Conservation (phyloP, 2,329 filamentous ascomycete genomes). For the Xenosphaeropsis pyriputrescens region DNA sequence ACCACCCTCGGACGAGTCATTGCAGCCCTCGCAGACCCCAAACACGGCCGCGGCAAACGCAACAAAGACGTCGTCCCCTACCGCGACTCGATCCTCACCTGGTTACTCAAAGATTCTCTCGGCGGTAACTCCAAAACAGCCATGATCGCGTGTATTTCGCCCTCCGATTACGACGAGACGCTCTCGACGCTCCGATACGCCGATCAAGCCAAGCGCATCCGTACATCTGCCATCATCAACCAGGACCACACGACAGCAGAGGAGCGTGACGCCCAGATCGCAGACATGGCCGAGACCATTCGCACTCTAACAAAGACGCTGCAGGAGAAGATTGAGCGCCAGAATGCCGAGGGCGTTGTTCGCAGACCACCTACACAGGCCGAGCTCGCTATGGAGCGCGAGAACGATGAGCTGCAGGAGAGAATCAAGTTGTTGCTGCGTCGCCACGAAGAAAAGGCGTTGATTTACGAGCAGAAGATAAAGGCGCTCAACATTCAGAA, state of each 20-base stretch:
- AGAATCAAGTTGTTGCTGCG: constrained; percentile 81
- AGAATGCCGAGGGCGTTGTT: too few species aligned
- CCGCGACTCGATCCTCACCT: constrained; percentile 68
- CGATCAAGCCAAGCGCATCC: constrained; percentile 94
- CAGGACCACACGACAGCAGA: constrained; percentile 87
- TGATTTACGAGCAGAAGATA: constrained; percentile 90
- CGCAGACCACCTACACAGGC: too few species aligned
- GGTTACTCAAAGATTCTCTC: constrained; percentile 89
- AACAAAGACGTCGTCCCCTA: constrained; percentile 73
- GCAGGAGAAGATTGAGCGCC: constrained; percentile 42
- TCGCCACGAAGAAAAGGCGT: constrained; percentile 85
- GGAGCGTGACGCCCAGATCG: constrained; percentile 86
- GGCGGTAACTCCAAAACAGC: constrained; percentile 97
- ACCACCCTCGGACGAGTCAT: constrained; percentile 94
- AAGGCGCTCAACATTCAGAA: constrained; percentile 80
- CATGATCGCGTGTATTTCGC: constrained; percentile 97
- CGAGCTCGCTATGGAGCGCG: constrained; percentile 38
- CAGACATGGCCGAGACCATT: constrained; percentile 91
- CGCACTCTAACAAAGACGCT: constrained; percentile 67
- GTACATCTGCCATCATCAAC: constrained; percentile 87
- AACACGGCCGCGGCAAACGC: constrained; percentile 45
- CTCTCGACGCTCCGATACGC: constrained; percentile 92
- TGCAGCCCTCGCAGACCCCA: constrained; percentile 65
- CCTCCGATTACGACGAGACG: constrained; percentile 93
- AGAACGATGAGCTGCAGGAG: constrained; percentile 55